Evolutionary conservation across 768 basidiomycete genomes (phyloP).

Genomic region (Aureoboletus auriporus): DNA sequence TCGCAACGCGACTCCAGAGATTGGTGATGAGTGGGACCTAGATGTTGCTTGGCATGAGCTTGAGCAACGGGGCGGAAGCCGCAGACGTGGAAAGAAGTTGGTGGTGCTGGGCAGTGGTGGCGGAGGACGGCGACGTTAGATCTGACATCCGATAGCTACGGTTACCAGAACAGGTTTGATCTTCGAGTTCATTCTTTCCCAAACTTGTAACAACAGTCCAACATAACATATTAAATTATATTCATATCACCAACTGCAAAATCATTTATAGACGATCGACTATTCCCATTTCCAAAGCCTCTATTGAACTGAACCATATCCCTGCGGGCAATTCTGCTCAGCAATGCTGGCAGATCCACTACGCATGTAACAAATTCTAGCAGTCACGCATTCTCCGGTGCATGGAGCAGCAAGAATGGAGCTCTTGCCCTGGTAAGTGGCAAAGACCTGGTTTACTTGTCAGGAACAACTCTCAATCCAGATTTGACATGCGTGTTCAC

Average conservation of each 20-base stretch:
- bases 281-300: too few relatives aligned
- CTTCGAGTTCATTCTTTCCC: background rate
- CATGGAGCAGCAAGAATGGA: slow-evolving; percentile 54
- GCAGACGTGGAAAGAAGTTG: slow-evolving; percentile 58
- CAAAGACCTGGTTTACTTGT: slow-evolving; percentile 49
- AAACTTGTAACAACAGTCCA: slow-evolving; percentile 8
- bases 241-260: too few relatives aligned
- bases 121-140: slow-evolving; percentile 45
- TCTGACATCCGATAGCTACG: background rate
- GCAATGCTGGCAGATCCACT: slow-evolving; percentile 67
- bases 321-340: slow-evolving; percentile 51
- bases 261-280: too few relatives aligned
- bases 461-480: background rate
- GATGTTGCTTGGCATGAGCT: slow-evolving; percentile 81
- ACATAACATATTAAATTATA: too few relatives aligned
- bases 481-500: slow-evolving; percentile 12
- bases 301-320: slow-evolving; percentile 64
- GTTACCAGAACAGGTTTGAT: background rate
- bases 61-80: slow-evolving; percentile 53
- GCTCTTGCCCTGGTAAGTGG: slow-evolving; percentile 66
- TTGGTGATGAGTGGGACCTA: slow-evolving; percentile 69
- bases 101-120: slow-evolving; percentile 71
- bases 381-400: slow-evolving; percentile 54
- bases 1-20: slow-evolving; percentile 24
- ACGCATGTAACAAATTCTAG: slow-evolving; percentile 75